Base-by-base conservation (phyloP, 352 stramenopile genomes). In the Proteromonas lacertae region DNA sequence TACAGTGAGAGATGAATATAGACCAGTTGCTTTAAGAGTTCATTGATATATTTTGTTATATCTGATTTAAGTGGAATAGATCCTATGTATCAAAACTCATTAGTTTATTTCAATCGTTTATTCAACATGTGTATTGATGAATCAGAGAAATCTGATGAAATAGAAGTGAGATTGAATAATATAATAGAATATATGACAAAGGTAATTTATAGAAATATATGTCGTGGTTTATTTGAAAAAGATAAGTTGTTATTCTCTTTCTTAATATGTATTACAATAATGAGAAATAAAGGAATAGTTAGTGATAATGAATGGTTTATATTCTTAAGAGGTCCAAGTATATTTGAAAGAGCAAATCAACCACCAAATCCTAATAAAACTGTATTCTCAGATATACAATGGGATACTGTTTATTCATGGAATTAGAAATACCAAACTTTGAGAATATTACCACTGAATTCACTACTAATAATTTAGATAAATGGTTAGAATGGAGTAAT, bases 161-260 rank as follows among this genome's bases (percentile, higher is more conserved):
- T 89, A 2, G 42, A 50, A 1, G 48, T 46, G 28, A 57, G 75
- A 0, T 41, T 90, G 0, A 32, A 52, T 16, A 73, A 59, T 24
- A 56, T 90, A n/a, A 69, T 81, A 19, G 52, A 62, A 19, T 83
- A 74, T 39, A 62, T 81, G 34, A 89, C 75, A 9, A 46, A 57
- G 4, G 66, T 78, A 30, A 79, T 89, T 35, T 90, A 88, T 52
- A 56, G 72, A 6, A 88, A 87, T 43, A 87, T 90, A 21, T 89
- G 70, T 41, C 60, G 75, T 14, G 75, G 75, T 0, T 56, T 90
- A 18, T 90, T 90, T 45, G 74, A 88, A 30, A 42, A 52, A 31
- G 46, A 60, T 25, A 89, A 90, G 42, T 54, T 82, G 13, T 55
- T 90, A 26, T 90, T 89, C 52, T 75, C 68, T 4, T 72, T 78